Evolutionary conservation across 108 stramenopile genomes (phyloP), one percentile per base, ranked within the genome.

Genomic region (Pseudonitzschia multiseries): DNA sequence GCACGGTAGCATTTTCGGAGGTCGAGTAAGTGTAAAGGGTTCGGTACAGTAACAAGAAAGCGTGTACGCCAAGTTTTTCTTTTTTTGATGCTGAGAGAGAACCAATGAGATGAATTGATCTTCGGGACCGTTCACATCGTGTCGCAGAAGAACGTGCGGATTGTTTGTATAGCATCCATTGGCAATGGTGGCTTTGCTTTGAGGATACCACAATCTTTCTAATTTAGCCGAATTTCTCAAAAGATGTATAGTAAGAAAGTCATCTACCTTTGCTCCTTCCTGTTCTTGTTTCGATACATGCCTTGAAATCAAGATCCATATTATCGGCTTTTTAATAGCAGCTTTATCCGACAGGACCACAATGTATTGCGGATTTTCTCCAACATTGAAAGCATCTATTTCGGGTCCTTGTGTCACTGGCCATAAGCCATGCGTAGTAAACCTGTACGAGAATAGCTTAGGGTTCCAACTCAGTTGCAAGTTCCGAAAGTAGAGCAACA

Each of bases 201-300:
- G 72, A 21, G 90, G 89, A 63, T 89, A 93, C 77, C 81, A 90
- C 13, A 88, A 79, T 26, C 82, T 69, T 57, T 86, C 79, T 60
- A 66, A 75, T 32, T 77, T 64, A 8, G 41, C 64, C 17, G 70
- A 63, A 28, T 86, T 88, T 31, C 86, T 76, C 72, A 89, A 74
- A 8, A 93, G 54, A 57, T 89, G 87, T n/a, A 87, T 41, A 0
- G 92, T 89, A 14, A 89, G 54, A 68, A 68, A 90, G 64, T 89
- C 87, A 20, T 76, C 66, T 15, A 86, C 87, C 56, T 88, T 86
- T 27, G 72, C 75, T 42, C 87, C 86, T 46, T 88, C 86, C 73
- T 87, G 93, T 54, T 93, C 93, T 51, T 89, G 85, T 64, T 93
- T 90, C 32, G 86, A 87, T 27, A 90, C 87, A 68, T 93, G 93